Base-by-base conservation (phyloP, 1,284 basidiomycete species). In the Pseudozyma pruni region DNA sequence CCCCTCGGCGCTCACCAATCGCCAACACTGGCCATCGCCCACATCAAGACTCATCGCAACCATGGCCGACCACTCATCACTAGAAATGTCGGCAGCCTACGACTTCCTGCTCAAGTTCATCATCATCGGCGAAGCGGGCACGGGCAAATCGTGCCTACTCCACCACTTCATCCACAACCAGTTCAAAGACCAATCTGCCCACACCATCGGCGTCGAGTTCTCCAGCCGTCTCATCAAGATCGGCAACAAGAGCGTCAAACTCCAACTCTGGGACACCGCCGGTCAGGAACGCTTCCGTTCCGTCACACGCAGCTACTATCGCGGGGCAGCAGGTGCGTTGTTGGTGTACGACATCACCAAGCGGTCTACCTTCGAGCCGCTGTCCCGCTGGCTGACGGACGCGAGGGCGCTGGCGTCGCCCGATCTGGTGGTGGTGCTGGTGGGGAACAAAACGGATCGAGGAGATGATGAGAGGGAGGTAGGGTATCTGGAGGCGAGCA, bases 41-140 rank as follows among this genome's bases (percentile, higher is more conserved):
- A n/a, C n/a, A n/a, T n/a, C n/a, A 29, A n/a, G 0, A n/a, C 5
- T 9, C 2, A 45, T 20, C 22, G 35, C 23, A 33, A 49, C 22
- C 33, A 72, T 72, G 69, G 69, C 63, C 56, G 63, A 63, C 37
- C 58, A 68, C 17, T 50, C 69, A n/a, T 56, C 63, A 13, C 63
- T 72, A 2, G 63, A 72, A 42, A 72, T 72, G 69, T 72, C 69
- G 38, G 69, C 63, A 22, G 69, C 69, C 5, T 72, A 72, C 43
- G 94, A 97, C 85, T 97, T 95, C 83, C 87, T 98, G 71, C 91
- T 97, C 89, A 98, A 97, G 85, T 93, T 93, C 84, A 96, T 98
- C 81, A 89, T 98, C 74, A 93, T 98, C 76, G 94, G 94, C 72
- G 94, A 97, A 85, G 91, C 94, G 13, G 94, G 93, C 63, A 92